Conservation (phyloP, 345 rosid species). For the Brassica cretica region DNA sequence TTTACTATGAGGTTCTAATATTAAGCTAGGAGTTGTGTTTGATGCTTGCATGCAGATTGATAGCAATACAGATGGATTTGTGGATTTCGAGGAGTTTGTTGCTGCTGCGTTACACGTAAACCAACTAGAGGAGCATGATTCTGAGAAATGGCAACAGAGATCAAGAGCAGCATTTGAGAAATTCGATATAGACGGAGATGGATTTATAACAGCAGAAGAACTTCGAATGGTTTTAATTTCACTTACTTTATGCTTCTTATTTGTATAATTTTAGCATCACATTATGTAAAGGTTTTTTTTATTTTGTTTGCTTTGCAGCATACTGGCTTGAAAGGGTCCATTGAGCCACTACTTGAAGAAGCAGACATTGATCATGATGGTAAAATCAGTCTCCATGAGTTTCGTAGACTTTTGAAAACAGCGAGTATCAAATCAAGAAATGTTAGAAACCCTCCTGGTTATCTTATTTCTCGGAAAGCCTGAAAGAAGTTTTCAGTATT, state of each 20-base stretch:
- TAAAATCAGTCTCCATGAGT: conserved; percentile 80
- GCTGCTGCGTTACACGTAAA: conserved; percentile 86
- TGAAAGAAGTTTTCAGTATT: background rate
- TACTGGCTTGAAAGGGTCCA: conserved; percentile 81
- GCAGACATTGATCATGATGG: conserved; percentile 94
- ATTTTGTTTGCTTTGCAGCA: conserved; percentile 47
- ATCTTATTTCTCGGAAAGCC: conserved; percentile 18
- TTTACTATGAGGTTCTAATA: background rate
- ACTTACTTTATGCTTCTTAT: background rate
- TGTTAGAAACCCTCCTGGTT: conserved; percentile 37
- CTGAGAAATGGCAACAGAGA: conserved; percentile 76
- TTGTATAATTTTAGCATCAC: background rate
- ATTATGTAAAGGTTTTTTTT: background rate
- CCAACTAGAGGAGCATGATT: conserved; percentile 85
- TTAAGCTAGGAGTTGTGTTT: conserved; percentile 1
- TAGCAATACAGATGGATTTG: conserved; percentile 93
- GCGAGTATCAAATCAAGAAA: conserved; percentile 72
- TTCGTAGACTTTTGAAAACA: conserved; percentile 78
- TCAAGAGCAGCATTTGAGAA: conserved; percentile 90
- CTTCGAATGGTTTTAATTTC: conserved; percentile 65
- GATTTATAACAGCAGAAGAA: conserved; percentile 89
- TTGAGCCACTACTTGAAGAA: conserved; percentile 89
- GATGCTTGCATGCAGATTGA: conserved; percentile 59
- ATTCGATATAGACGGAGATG: conserved; percentile 84
- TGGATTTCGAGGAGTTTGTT: conserved; percentile 87